Evolutionary conservation across 306 rosid genomes (phyloP).

Genomic region (Biancaea sappan): DNA sequence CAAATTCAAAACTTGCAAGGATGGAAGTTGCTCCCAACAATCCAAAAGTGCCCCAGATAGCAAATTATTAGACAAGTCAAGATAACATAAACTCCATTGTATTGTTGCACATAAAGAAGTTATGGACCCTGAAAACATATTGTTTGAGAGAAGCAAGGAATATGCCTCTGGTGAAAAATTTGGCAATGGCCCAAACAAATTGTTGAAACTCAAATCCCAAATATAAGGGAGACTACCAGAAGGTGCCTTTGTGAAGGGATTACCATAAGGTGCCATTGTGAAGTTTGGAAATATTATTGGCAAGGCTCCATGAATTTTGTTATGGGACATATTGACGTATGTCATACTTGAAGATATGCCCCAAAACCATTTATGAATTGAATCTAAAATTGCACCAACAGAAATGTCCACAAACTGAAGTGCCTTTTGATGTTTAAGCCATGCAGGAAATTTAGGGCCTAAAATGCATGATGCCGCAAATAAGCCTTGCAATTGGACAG

Average conservation of each 20-base stretch:
- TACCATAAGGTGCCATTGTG: too few species aligned
- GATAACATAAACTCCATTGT: rapidly evolving
- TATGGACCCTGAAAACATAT: not conserved
- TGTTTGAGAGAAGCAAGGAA: conserved; percentile 12
- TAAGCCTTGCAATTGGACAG: not conserved
- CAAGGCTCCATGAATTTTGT: conserved; percentile 25
- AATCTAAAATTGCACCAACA: conserved; percentile 16
- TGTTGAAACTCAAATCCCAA: conserved; percentile 38
- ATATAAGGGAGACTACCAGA: too few species aligned
- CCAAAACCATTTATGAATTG: conserved; percentile 36
- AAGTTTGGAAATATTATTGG: not conserved
- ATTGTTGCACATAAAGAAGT: conserved; percentile 3
- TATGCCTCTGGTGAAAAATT: not conserved
- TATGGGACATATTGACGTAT: conserved; percentile 32
- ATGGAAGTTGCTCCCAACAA: conserved; percentile 38
- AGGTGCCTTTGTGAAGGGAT: too few species aligned
- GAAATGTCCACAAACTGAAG: not conserved
- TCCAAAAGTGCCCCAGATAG: conserved; percentile 5
- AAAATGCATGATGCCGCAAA: conserved; percentile 11
- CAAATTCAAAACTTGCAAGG: too few species aligned
- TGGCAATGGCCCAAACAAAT: conserved; percentile 25
- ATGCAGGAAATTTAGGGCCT: conserved; percentile 46
- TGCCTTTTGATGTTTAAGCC: conserved; percentile 38
- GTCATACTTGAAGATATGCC: not conserved
- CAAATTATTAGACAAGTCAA: conserved; percentile 23